phyloP scores from a whole-genome alignment of 352 stramenopile genomes.

The Blastocystis sp. region DNA sequence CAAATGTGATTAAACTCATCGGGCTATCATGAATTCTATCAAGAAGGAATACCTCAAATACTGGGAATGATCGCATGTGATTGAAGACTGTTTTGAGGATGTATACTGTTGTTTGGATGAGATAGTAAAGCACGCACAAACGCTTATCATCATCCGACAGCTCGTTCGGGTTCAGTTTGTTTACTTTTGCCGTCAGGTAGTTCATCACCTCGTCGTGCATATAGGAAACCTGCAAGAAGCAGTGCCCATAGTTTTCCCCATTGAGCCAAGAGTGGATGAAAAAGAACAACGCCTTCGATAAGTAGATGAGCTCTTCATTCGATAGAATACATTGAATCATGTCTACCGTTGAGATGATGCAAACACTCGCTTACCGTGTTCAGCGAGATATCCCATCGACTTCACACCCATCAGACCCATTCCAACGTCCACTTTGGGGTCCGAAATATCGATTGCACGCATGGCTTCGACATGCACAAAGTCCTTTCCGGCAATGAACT shows the following conservation, averaged over 20 bases:
- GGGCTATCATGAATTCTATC: no score
- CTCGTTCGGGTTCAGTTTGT: background rate
- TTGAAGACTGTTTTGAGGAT: background rate
- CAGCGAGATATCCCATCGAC: background rate
- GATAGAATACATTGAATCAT: background rate
- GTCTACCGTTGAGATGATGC: background rate
- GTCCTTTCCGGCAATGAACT: background rate
- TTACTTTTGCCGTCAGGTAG: background rate
- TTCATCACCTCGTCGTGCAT: background rate
- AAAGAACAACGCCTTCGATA: slow-evolving; percentile 16
- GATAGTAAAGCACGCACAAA: background rate
- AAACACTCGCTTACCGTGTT: background rate
- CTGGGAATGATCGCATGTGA: background rate
- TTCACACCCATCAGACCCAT: background rate
- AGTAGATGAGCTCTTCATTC: background rate
- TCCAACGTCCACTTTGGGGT: slow-evolving; percentile 10
- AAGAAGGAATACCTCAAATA: no score
- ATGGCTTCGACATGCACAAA: slow-evolving; percentile 28
- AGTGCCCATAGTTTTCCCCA: slow-evolving; percentile 13
- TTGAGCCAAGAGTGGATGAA: slow-evolving; percentile 3
- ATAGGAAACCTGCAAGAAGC: background rate
- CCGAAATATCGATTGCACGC: slow-evolving; percentile 43
- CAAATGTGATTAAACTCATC: no score
- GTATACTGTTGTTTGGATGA: background rate
- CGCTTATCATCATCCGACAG: background rate